Evolutionary conservation across 2,329 filamentous ascomycete genomes (phyloP), one percentile per base, ranked within the genome.

Genomic region (Ilyonectria sp.): DNA sequence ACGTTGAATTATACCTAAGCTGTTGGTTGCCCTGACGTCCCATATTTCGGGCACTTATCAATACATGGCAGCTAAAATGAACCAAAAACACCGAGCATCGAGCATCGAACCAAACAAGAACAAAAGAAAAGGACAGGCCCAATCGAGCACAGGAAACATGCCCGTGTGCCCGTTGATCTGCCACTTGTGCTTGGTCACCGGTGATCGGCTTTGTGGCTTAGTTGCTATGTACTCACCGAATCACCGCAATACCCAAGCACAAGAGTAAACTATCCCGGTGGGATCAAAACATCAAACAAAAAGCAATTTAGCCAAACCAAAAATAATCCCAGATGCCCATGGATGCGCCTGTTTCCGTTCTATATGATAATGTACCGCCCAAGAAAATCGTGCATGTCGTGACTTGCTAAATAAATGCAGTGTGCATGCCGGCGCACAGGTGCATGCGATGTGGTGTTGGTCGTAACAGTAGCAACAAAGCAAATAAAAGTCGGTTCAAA

Each of bases 371-470:
- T 60, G 50, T 59, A 21, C 60, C 59, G 40, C 60, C 50, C 37
- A 67, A 69, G 8, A 46, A 67, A 61, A 67, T 47, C 52, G 47
- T 67, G 56, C 60, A 67, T 60, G 63, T 69, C 60, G 60, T 69
- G 63, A 63, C 59, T 46, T 69, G 54, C 60, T 37, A 43, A 60
- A 56, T 21, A 40, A 56, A 57, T 47, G 50, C 23, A 35, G 19
- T 60, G 60, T 64, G 40, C 60, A 29, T 63, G 37, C 58, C 53
- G 58, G 49, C 63, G 31, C 53, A 58, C 52, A 29, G 37, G 53
- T 58, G 40, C 53, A 49, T 65, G 44, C 58, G 44, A 52, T 40
- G 19, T 55, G 49, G 57, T 57, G 57, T 13, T 40, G 58, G 59
- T 44, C 31, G 29, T 55, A 19, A 31, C 49, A 47, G 53, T 40